A percentile compares a stretch with the other conserved stretches of the same genome.
phyloP scores from a whole-genome alignment of 1,139 yeast species.

The Saccharomycopsis hybrid region DNA sequence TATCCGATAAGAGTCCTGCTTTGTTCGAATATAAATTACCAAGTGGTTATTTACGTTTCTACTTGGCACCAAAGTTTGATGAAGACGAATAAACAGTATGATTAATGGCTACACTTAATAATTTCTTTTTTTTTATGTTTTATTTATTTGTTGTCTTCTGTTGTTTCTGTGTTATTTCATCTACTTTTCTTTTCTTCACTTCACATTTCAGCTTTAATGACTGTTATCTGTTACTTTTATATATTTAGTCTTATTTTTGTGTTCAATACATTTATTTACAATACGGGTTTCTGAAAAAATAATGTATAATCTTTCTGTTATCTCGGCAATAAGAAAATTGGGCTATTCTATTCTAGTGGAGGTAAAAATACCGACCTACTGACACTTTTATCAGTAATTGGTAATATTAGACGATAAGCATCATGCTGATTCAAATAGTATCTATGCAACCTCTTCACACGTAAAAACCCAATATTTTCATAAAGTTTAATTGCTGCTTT shows the following conservation, averaged over 20 bases:
- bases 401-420: slow-evolving; percentile 75
- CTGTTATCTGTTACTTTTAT: too few species aligned
- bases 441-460: slow-evolving; percentile 74
- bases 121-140: slow-evolving; percentile 4
- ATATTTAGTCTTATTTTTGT: too few species aligned
- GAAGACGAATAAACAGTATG: slow-evolving; percentile 58
- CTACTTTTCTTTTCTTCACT: background rate
- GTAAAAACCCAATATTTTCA: slow-evolving; percentile 80
- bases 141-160: too few species aligned
- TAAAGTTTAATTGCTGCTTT: slow-evolving; percentile 69
- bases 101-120: too few species aligned
- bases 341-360: background rate
- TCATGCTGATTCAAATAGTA: slow-evolving; percentile 91
- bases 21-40: slow-evolving; percentile 87
- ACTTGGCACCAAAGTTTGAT: slow-evolving; percentile 95
- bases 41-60: slow-evolving; percentile 91
- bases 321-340: too few species aligned
- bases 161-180: slow-evolving; percentile 8
- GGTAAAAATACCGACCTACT: slow-evolving; percentile 35
- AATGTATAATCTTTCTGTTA: too few species aligned
- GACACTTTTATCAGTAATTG: slow-evolving; percentile 47
- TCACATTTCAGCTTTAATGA: too few species aligned
- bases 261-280: too few species aligned
- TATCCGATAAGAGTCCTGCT: slow-evolving; percentile 91
- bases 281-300: too few species aligned